Conservation (phyloP, 805 yeast species). For the Kuraishia cidri region DNA sequence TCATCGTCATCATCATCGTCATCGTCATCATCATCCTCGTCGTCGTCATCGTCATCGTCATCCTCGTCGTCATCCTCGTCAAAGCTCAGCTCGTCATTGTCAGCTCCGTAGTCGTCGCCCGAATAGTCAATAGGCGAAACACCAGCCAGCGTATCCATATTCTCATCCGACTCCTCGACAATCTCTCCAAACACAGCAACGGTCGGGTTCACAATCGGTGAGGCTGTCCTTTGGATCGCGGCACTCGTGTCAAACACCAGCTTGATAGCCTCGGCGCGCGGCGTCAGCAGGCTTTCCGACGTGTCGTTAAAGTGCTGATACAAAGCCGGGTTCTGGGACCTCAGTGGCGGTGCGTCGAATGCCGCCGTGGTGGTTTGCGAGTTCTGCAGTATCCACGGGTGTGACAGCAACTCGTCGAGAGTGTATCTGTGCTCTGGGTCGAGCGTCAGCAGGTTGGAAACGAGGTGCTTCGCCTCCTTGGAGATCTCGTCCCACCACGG, state of each 20-base stretch:
- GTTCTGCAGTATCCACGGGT: constrained; percentile 49
- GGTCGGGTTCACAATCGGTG: constrained; percentile 6
- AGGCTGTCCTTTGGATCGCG: constrained; percentile 16
- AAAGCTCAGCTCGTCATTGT: constrained; percentile 9
- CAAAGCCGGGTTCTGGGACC: constrained; percentile 16
- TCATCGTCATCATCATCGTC: no score
- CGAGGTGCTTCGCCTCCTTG: constrained; percentile 60
- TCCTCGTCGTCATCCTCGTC: constrained; percentile 14
- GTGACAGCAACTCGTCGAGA: constrained; percentile 54
- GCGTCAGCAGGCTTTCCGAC: constrained; percentile 17
- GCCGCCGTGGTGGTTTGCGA: constrained; percentile 1
- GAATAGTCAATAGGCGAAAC: constrained; percentile 7
- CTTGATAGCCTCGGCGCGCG: constrained; percentile 27
- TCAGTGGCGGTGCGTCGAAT: constrained; percentile 17
- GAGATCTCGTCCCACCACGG: constrained; percentile 92
- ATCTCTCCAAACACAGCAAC: not conserved
- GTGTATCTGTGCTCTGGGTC: constrained; percentile 64
- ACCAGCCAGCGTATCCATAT: constrained; percentile 1
- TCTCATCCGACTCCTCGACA: constrained; percentile 1
- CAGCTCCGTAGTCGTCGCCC: constrained; percentile 11
- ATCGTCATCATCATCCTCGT: no score
- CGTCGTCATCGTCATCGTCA: constrained; percentile 14
- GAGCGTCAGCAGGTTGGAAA: constrained; percentile 55
- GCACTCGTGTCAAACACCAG: constrained; percentile 26
- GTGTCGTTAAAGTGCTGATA: constrained; percentile 17